A percentile compares a stretch with the other conserved stretches of the same genome.
Conservation (phyloP, 345 rosid species). For the Euphorbia pulcherrima region DNA sequence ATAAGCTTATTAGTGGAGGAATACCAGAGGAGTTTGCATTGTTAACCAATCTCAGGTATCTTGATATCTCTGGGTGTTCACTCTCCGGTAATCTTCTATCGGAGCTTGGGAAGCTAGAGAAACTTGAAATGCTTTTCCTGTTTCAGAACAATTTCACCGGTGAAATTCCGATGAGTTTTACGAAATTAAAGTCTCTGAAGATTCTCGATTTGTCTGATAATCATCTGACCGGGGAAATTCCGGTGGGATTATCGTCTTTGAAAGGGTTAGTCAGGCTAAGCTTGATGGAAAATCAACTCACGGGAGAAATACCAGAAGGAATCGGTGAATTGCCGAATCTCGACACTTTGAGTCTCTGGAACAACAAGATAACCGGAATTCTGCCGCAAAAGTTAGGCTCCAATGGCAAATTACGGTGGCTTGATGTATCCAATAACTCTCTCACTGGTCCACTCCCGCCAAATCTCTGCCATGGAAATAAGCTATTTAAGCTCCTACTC, state of each 20-base stretch:
- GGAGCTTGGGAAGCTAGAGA: constrained; percentile 59
- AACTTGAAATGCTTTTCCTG: constrained; percentile 50
- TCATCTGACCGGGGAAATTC: constrained; percentile 62
- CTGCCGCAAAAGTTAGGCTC: constrained; percentile 76
- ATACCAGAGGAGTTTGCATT: constrained; percentile 54
- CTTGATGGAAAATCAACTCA: constrained; percentile 53
- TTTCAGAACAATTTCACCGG: constrained; percentile 56
- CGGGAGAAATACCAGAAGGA: constrained; percentile 62
- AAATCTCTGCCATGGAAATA: constrained; percentile 67
- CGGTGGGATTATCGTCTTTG: constrained; percentile 45
- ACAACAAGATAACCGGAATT: constrained; percentile 58
- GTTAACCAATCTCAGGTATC: constrained; percentile 53
- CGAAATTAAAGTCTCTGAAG: constrained; percentile 43
- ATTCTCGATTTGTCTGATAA: constrained; percentile 68
- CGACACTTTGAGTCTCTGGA: constrained; percentile 57
- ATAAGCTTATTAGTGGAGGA: constrained; percentile 42
- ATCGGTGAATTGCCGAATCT: constrained; percentile 61
- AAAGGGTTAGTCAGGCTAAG: constrained; percentile 54
- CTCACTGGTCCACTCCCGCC: constrained; percentile 73
- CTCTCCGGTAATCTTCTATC: constrained; percentile 64
- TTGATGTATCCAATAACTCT: constrained; percentile 76
- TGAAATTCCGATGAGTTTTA: constrained; percentile 60
- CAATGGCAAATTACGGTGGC: constrained; percentile 45
- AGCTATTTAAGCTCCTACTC: constrained; percentile 71
- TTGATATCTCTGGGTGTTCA: constrained; percentile 57